Evolutionary conservation across 164 flowering plant genomes (phyloP).

Genomic region (Magnolia sinica): DNA sequence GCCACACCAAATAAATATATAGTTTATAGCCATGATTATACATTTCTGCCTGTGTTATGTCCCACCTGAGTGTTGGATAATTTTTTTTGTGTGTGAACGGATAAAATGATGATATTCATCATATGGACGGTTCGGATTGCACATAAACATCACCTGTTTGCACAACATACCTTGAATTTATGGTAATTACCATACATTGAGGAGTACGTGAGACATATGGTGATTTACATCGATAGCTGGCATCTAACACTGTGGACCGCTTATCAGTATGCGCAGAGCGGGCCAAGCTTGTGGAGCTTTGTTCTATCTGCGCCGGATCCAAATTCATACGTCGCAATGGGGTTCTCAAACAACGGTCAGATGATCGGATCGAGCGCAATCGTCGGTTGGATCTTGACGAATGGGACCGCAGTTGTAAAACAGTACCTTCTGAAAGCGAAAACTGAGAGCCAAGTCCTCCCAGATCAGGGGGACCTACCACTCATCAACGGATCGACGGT

Average conservation of each 20-base stretch:
- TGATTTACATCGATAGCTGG: background rate
- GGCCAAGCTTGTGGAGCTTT: slow-evolving; percentile 37
- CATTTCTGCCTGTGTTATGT: no score
- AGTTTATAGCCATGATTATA: no score
- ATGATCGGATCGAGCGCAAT: slow-evolving; percentile 52
- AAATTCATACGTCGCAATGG: slow-evolving; percentile 35
- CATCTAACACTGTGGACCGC: background rate
- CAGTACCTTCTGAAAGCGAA: slow-evolving; percentile 45
- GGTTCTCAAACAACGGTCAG: slow-evolving; percentile 41
- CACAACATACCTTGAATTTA: no score
- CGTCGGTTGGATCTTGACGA: slow-evolving; percentile 36
- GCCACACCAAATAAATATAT: no score
- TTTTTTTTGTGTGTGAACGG: no score
- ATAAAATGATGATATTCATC: no score
- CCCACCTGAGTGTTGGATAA: no score
- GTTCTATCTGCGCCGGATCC: slow-evolving; percentile 43
- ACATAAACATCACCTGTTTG: no score
- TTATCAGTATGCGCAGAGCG: slow-evolving; percentile 32
- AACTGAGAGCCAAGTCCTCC: slow-evolving; percentile 25
- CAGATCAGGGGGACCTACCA: slow-evolving; percentile 43
- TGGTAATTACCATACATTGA: no score
- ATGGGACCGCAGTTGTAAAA: slow-evolving; percentile 24
- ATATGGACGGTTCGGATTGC: no score
- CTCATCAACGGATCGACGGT: slow-evolving; percentile 23
- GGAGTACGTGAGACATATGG: no score